A percentile compares a stretch with the other conserved stretches of the same genome.
Conservation (phyloP, 305 asterid genomes). For the Nicotiana rustica region DNA sequence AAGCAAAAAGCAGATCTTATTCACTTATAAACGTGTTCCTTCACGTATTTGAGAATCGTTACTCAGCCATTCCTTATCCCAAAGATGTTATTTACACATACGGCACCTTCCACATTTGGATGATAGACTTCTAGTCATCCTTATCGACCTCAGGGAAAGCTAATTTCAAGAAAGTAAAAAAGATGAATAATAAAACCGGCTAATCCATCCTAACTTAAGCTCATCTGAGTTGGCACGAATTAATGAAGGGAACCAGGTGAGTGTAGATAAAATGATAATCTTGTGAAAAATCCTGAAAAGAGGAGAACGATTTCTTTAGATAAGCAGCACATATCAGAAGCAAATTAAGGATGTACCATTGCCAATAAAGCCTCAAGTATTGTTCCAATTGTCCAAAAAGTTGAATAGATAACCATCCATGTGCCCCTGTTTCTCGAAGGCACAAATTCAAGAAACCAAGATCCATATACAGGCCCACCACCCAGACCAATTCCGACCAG, state of each 20-base stretch:
- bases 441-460: constrained; percentile 90
- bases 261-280: background rate
- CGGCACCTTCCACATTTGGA: background rate
- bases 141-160: background rate
- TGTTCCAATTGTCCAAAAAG: constrained; percentile 72
- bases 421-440: constrained; percentile 67
- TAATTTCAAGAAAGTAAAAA: background rate
- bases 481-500: constrained; percentile 79
- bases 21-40: background rate
- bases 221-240: constrained; percentile 1
- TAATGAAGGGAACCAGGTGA: background rate
- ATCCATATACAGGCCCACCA: constrained; percentile 70
- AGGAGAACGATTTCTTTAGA: background rate
- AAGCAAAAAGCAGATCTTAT: constrained; percentile 11
- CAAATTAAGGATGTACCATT: constrained; percentile 55
- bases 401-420: constrained; percentile 68
- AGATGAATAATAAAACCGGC: background rate
- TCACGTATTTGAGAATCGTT: background rate
- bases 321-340: background rate
- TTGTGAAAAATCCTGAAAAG: constrained; percentile 5
- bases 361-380: constrained; percentile 77
- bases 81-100: background rate
- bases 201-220: constrained; percentile 1
- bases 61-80: background rate
- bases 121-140: background rate